A percentile compares a stretch with the other conserved stretches of the same genome.
phyloP scores from a whole-genome alignment of 2,329 filamentous ascomycete genomes.

The Myrmaecium sp. region DNA sequence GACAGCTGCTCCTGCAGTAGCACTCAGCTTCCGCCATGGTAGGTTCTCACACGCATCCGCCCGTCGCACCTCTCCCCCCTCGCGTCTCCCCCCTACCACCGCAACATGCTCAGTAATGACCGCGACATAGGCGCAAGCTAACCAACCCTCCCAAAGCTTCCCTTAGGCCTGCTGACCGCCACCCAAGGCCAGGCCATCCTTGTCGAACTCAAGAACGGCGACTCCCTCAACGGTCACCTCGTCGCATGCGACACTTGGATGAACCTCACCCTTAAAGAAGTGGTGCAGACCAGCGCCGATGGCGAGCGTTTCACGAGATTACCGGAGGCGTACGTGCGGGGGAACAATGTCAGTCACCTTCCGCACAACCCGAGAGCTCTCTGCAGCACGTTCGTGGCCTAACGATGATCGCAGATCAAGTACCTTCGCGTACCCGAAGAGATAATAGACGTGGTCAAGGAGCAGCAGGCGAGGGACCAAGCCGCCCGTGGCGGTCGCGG shows the following conservation, averaged over 20 bases:
- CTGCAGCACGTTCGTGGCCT: too few species aligned
- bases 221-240: conserved; percentile 91
- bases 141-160: conserved; percentile 30
- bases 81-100: conserved; percentile 1
- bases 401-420: conserved; percentile 56
- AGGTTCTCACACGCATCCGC: conserved; percentile 1
- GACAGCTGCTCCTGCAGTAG: too few species aligned
- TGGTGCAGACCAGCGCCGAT: conserved; percentile 89
- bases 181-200: conserved; percentile 97
- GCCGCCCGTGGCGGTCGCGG: conserved; percentile 45
- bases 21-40: conserved; percentile 4
- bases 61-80: conserved; percentile 1
- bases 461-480: conserved; percentile 64
- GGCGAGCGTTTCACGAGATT: conserved; percentile 86
- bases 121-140: conserved; percentile 9
- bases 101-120: conserved; percentile 5
- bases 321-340: conserved; percentile 88
- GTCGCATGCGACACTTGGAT: conserved; percentile 99
- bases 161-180: conserved; percentile 71
- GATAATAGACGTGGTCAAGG: conserved; percentile 85
- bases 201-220: conserved; percentile 92
- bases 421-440: conserved; percentile 93
- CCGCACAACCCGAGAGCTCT: background rate
- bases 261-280: conserved; percentile 94
- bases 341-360: conserved; percentile 64